phyloP scores from a whole-genome alignment of 1,284 basidiomycete species.

The Leccinum angustisporum region DNA sequence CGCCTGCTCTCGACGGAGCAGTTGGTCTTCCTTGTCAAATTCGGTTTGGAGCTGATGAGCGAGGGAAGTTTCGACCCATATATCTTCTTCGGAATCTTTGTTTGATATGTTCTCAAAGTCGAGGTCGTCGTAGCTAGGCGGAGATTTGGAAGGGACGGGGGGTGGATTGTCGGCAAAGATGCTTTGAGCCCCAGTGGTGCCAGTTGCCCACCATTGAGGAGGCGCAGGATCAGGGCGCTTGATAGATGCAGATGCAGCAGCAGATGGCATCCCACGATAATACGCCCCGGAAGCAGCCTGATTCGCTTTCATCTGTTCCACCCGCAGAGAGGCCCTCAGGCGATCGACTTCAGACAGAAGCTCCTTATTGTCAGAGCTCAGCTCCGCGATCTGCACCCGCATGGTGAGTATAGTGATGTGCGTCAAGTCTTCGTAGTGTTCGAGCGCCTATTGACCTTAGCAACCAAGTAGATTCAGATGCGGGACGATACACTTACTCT shows the following conservation, averaged over 20 bases:
- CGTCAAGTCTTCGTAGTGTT: conserved; percentile 96
- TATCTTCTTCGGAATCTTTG: conserved; percentile 8
- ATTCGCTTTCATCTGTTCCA: conserved; percentile 15
- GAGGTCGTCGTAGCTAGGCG: conserved; percentile 14
- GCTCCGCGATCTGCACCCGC: conserved; percentile 40
- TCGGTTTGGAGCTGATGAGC: conserved; percentile 37
- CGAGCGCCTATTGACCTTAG: conserved; percentile 72
- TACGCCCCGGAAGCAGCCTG: neutral
- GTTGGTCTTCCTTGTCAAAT: conserved; percentile 47
- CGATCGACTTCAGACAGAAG: conserved; percentile 34
- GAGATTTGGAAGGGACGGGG: conserved; percentile 17
- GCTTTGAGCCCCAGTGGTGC: conserved; percentile 17
- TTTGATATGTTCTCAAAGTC: conserved; percentile 1
- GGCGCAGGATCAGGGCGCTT: neutral
- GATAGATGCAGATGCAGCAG: neutral
- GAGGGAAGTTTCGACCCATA: conserved; percentile 23
- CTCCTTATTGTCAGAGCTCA: conserved; percentile 36
- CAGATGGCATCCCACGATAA: neutral
- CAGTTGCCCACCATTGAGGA: neutral
- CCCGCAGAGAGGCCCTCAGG: conserved; percentile 27
- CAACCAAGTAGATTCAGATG: conserved; percentile 1
- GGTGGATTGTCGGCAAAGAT: conserved; percentile 34
- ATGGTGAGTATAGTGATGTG: conserved; percentile 76
- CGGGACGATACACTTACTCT: conserved; percentile 51
- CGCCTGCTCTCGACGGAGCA: conserved; percentile 40